Base-by-base conservation (phyloP, 805 yeast species). In the Metschnikowia cubensis region DNA sequence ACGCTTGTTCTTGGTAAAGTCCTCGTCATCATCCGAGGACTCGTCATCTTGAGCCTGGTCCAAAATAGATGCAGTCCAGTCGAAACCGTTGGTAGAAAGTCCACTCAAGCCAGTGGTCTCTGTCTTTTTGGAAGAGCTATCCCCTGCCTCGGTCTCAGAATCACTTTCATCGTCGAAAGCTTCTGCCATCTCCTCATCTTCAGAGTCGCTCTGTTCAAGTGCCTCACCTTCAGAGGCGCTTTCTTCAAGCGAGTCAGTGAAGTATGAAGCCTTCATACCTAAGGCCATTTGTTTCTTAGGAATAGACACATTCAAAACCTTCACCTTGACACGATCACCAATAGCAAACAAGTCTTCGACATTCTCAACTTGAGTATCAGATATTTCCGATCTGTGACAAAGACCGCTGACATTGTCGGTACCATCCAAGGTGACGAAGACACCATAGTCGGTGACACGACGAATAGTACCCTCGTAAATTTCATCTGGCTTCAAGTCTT, bases 251-350 rank as follows among this genome's bases (percentile, higher is more conserved):
- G 62, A 73, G n/a, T 59, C 71, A 15, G 70, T 61, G 66, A 92
- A 94, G 68, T 85, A 89, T 3, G 96, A 87, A 2, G 97, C 97
- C 73, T 90, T 92, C 91, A 92, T 84, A 55, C 98, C 97, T 53
- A 92, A 77, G 0, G 96, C 84, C 18, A 92, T 63, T 63, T 87
- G 91, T 53, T 84, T 84, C 74, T 86, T 89, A 10, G 74, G 81
- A 1, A 58, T 49, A 60, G 87, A 84, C 32, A 85, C 73, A 31
- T 74, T 78, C 58, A 91, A 73, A 35, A 92, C 76, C 70, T 85
- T 86, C 34, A 89, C 96, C 70, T 89, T 89, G 40, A 92, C 97
- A 54, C 85, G 77, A 64, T 92, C 98, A 56, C 98, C 98, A 60
- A 82, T 88, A 48, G 87, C 85, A 67, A 92, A 92, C 50, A 92